A percentile compares a stretch with the other conserved stretches of the same genome.
These are phyloP conservation scores for Xerocomellus intermedius DNA, from an alignment of 768 basidiomycete species.

Conservation along the genomic window DNA sequence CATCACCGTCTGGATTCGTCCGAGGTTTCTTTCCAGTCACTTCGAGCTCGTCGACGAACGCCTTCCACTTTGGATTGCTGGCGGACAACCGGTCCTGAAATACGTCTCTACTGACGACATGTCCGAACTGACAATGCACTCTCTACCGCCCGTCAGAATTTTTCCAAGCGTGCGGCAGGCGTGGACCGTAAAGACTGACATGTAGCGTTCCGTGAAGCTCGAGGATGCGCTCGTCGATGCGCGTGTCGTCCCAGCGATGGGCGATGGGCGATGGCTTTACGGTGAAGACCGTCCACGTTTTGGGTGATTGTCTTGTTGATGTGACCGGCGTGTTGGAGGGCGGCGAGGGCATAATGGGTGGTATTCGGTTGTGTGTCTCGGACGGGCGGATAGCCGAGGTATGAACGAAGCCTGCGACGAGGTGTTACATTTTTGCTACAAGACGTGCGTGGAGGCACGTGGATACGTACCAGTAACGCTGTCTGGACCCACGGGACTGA, in stretches of 20 bases:
- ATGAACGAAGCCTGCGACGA: slow-evolving; percentile 57
- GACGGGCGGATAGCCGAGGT: slow-evolving; percentile 84
- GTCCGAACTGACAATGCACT: slow-evolving; percentile 76
- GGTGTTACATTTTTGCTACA: too few relatives aligned
- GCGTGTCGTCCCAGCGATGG: slow-evolving; percentile 40
- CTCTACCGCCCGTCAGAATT: slow-evolving; percentile 36
- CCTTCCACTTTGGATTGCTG: slow-evolving; percentile 79
- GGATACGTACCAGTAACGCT: slow-evolving; percentile 72
- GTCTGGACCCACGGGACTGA: slow-evolving; percentile 40
- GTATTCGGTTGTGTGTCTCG: slow-evolving; percentile 83
- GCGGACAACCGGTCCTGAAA: slow-evolving; percentile 76
- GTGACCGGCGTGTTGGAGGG: slow-evolving; percentile 67
- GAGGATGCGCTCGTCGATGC: slow-evolving; percentile 48
- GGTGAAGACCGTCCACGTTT: slow-evolving; percentile 94
- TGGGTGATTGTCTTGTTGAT: slow-evolving; percentile 73
- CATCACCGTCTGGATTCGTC: slow-evolving; percentile 95
- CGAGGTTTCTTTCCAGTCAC: slow-evolving; percentile 56
- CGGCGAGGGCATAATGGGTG: slow-evolving; percentile 84
- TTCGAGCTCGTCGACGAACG: slow-evolving; percentile 63
- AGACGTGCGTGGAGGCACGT: neutral
- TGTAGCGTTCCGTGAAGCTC: slow-evolving; percentile 90
- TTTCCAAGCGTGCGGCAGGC: neutral
- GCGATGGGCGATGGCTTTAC: slow-evolving; percentile 62
- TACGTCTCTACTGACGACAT: slow-evolving; percentile 57
- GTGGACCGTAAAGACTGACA: slow-evolving; percentile 39